A percentile compares a stretch with the other conserved stretches of the same genome.
phyloP scores from a whole-genome alignment of 495 filamentous ascomycete species.

The Evernia prunastri region DNA sequence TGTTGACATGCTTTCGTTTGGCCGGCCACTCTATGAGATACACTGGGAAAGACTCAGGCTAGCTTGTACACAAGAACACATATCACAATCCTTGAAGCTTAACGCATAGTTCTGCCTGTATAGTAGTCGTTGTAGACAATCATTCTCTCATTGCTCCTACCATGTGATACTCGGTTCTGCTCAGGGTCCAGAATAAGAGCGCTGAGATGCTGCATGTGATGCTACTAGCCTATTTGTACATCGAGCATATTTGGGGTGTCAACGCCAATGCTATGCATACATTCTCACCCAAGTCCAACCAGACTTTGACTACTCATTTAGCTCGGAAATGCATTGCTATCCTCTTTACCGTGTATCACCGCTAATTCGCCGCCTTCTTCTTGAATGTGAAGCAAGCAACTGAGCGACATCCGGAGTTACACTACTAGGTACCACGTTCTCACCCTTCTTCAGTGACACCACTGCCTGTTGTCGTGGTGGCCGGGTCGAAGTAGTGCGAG shows the following conservation, averaged over 20 bases:
- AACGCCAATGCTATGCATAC: conserved; percentile 4
- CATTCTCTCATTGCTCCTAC: neutral
- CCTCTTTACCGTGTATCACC: conserved; percentile 22
- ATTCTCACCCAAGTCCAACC: neutral
- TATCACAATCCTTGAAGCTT: too few species aligned
- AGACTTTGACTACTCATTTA: neutral
- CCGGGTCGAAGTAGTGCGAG: conserved; percentile 41
- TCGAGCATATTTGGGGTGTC: neutral
- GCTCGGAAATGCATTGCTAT: neutral
- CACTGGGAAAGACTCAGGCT: too few species aligned
- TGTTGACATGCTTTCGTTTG: too few species aligned
- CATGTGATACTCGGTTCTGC: neutral
- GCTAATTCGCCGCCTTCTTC: conserved; percentile 24
- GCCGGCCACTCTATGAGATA: neutral
- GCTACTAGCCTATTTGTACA: neutral
- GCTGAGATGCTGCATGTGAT: neutral
- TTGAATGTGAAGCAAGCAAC: conserved; percentile 22
- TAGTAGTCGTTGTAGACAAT: neutral
- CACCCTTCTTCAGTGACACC: conserved; percentile 23
- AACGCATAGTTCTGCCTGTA: too few species aligned
- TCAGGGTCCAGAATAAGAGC: neutral
- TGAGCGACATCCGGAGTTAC: conserved; percentile 6
- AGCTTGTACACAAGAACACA: too few species aligned
- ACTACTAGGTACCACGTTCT: conserved; percentile 14
- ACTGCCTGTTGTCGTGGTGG: conserved; percentile 32